phyloP scores from a whole-genome alignment of 352 stramenopile species.

The Pythium apleroticum region DNA sequence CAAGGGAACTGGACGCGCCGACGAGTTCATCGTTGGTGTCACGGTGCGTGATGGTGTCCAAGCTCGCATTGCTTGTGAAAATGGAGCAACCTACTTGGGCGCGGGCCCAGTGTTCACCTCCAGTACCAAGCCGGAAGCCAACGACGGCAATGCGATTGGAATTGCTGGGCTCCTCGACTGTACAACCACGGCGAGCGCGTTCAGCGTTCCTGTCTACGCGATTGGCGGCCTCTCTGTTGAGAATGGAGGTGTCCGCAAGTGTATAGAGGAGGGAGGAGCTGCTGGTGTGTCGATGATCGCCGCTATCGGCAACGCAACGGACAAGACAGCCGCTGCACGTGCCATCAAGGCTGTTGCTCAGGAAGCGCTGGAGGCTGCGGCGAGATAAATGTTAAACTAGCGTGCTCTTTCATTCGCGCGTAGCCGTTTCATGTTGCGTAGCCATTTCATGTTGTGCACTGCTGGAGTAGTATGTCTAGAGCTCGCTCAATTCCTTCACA shows the following conservation, averaged over 20 bases:
- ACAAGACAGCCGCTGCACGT: slow-evolving; percentile 29
- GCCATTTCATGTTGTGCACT: background rate
- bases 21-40: slow-evolving; percentile 52
- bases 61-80: slow-evolving; percentile 38
- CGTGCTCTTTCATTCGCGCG: too few relatives aligned
- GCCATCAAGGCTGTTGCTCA: slow-evolving; percentile 29
- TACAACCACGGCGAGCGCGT: slow-evolving; percentile 25
- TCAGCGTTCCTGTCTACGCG: slow-evolving; percentile 46
- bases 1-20: background rate
- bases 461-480: slow-evolving; percentile 41
- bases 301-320: slow-evolving; percentile 39
- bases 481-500: slow-evolving; percentile 71
- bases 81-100: slow-evolving; percentile 49
- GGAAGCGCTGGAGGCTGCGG: slow-evolving; percentile 11
- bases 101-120: slow-evolving; percentile 53
- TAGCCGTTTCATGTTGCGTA: too few relatives aligned
- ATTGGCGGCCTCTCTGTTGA: slow-evolving; percentile 48
- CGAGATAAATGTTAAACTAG: slow-evolving; percentile 4
- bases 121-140: slow-evolving; percentile 53
- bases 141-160: slow-evolving; percentile 49
- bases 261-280: slow-evolving; percentile 39
- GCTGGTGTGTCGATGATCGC: slow-evolving; percentile 51
- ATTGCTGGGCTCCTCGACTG: slow-evolving; percentile 37
- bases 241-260: slow-evolving; percentile 37
- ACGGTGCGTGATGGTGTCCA: slow-evolving; percentile 50